phyloP scores from a whole-genome alignment of 768 basidiomycete genomes.

The Mycena pura region DNA sequence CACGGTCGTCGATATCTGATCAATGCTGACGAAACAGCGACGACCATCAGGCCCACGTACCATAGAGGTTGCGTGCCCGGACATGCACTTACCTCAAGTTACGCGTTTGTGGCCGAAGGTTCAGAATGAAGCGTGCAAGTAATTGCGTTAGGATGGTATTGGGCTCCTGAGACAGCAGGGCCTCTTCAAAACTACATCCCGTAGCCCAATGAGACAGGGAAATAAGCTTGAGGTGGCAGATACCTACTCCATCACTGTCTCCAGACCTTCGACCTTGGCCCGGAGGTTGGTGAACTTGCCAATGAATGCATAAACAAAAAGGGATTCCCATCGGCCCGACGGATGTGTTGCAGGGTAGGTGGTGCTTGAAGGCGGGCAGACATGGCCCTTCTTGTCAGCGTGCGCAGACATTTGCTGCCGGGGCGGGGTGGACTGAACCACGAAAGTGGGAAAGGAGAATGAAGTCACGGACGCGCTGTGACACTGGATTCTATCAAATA shows the following conservation, averaged over 20 bases:
- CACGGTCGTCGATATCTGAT: constrained; percentile 83
- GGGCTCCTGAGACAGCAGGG: constrained; percentile 73
- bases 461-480: background rate
- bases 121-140: constrained; percentile 78
- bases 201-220: constrained; percentile 37
- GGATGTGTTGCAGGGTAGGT: constrained; percentile 84
- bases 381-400: constrained; percentile 49
- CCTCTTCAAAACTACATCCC: constrained; percentile 75
- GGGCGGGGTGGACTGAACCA: constrained; percentile 37
- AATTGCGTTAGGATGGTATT: constrained; percentile 77
- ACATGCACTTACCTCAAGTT: constrained; percentile 77
- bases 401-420: constrained; percentile 40
- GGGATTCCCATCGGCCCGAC: constrained; percentile 83
- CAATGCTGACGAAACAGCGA: constrained; percentile 59
- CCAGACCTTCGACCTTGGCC: constrained; percentile 78
- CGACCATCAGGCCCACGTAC: constrained; percentile 41
- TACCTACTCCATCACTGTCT: constrained; percentile 85
- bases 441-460: constrained; percentile 37
- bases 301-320: constrained; percentile 87
- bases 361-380: constrained; percentile 64
- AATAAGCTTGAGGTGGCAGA: constrained; percentile 23
- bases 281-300: constrained; percentile 81
- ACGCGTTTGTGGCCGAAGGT: constrained; percentile 88
- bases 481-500: too few relatives aligned
- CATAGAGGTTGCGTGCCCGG: constrained; percentile 34